These are phyloP conservation scores for Coemansia sp. DNA, from an alignment of 371 early-diverging fungal species.

Conservation along the genomic window DNA sequence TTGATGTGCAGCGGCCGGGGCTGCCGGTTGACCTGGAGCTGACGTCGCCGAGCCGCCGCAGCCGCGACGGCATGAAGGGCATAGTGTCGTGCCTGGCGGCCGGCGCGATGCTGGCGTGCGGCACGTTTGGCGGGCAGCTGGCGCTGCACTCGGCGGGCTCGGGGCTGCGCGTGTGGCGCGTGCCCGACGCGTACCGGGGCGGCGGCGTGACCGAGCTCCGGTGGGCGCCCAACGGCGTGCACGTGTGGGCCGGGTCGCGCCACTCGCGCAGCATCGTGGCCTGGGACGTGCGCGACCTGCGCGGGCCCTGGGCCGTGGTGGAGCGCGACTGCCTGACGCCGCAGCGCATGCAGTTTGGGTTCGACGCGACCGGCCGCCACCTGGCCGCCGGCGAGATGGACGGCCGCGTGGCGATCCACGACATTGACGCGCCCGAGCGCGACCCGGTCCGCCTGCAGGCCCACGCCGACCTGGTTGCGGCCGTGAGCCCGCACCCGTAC, in stretches of 20 bases:
- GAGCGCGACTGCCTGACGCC: neutral
- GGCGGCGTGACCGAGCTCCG: constrained; percentile 12
- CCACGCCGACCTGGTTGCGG: constrained; percentile 32
- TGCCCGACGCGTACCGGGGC: constrained; percentile 33
- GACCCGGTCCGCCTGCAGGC: constrained; percentile 1
- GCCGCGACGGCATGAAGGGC: constrained; percentile 28
- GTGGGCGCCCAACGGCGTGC: constrained; percentile 22
- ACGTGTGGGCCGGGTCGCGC: constrained; percentile 35
- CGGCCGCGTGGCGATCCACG: constrained; percentile 18
- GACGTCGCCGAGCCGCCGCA: constrained; percentile 15
- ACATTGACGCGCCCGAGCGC: neutral
- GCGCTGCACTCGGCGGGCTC: constrained; percentile 3
- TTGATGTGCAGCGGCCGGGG: constrained; percentile 31
- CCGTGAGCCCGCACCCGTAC: constrained; percentile 27
- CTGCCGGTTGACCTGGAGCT: constrained; percentile 12
- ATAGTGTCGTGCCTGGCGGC: constrained; percentile 30
- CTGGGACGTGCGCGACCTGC: constrained; percentile 41
- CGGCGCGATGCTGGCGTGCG: constrained; percentile 15
- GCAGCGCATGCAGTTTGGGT: constrained; percentile 34
- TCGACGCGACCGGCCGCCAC: constrained; percentile 20
- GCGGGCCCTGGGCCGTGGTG: constrained; percentile 22
- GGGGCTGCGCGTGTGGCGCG: constrained; percentile 16
- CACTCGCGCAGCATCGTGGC: constrained; percentile 15
- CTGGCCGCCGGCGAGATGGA: constrained; percentile 24
- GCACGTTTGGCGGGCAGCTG: constrained; percentile 26